Conservation (phyloP, 2,329 filamentous ascomycete species). For the Colletotrichum scovillei region DNA sequence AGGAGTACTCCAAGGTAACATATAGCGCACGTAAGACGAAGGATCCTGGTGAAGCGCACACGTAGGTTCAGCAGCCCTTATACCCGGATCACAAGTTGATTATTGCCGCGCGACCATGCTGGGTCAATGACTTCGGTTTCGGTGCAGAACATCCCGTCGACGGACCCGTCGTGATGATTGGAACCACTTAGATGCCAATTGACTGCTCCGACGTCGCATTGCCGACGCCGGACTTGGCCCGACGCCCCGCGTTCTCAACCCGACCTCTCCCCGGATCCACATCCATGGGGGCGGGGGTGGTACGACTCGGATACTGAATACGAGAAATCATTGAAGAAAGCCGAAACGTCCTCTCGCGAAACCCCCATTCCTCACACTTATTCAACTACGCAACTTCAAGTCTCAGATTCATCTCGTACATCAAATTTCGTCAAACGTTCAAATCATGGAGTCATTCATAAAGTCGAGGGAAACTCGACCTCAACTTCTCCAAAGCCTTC, state of each 20-base stretch:
- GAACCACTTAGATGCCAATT: background rate
- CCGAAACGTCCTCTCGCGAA: background rate
- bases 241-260: background rate
- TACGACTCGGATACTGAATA: background rate
- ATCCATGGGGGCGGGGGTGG: background rate
- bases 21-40: too few relatives aligned
- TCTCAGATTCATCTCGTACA: background rate
- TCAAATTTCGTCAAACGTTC: background rate
- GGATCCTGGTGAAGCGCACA: too few relatives aligned
- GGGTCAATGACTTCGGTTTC: background rate
- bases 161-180: background rate
- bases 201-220: conserved; percentile 3
- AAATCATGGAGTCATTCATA: conserved; percentile 6
- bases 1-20: too few relatives aligned
- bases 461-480: conserved; percentile 16
- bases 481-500: conserved; percentile 12
- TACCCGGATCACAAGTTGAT: background rate
- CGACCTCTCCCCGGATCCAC: background rate
- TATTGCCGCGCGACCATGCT: background rate
- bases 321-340: background rate
- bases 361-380: background rate
- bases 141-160: background rate
- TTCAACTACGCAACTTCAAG: background rate
- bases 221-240: background rate
- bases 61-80: background rate